Conservation (phyloP, 768 basidiomycete genomes). For the Serendipita sp. region DNA sequence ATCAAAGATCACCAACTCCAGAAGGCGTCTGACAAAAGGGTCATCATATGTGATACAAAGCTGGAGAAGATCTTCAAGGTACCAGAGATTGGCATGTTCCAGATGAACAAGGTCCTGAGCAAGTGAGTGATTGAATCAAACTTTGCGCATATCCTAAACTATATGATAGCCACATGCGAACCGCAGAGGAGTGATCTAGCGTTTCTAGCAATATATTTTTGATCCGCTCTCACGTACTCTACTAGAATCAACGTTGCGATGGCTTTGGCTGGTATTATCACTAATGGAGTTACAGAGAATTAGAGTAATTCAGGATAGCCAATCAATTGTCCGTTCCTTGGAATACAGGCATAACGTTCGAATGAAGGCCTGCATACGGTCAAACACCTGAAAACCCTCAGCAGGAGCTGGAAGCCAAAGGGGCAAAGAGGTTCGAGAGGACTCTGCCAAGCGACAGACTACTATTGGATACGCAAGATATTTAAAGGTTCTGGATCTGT, state of each 20-base stretch:
- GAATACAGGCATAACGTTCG: no score
- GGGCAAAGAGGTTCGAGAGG: neutral
- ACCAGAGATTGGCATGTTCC: constrained; percentile 76
- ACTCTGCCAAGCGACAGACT: neutral
- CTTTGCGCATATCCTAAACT: neutral
- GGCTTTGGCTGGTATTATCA: neutral
- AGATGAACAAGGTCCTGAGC: constrained; percentile 82
- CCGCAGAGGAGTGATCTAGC: neutral
- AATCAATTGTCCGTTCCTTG: no score
- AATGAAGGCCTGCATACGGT: neutral
- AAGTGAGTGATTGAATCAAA: constrained; percentile 28
- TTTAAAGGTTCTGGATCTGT: constrained; percentile 66
- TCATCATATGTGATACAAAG: constrained; percentile 66
- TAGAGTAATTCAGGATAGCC: neutral
- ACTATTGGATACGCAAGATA: neutral
- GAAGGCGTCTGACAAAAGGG: constrained; percentile 67
- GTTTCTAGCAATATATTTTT: no score
- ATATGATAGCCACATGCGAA: neutral
- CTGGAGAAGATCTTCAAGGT: constrained; percentile 61
- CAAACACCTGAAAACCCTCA: neutral
- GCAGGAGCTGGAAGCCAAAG: neutral
- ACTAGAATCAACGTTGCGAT: neutral
- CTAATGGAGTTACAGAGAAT: neutral
- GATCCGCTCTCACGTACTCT: no score
- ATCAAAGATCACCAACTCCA: constrained; percentile 70